phyloP scores from a whole-genome alignment of 495 filamentous ascomycete species.

The Talaromyces ruber region DNA sequence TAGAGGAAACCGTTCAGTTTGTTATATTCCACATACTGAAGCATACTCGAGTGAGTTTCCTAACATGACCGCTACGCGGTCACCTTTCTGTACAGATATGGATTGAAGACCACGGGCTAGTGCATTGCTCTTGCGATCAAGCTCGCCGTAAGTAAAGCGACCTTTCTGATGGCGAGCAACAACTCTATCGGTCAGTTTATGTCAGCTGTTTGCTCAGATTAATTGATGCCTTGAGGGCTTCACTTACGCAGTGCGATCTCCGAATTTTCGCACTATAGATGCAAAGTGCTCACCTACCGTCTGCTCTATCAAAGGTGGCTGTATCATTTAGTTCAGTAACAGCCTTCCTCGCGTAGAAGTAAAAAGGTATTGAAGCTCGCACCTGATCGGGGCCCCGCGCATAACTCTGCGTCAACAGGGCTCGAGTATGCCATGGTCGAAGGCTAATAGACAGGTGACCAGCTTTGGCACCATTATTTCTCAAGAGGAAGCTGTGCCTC shows the following conservation, averaged over 20 bases:
- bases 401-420: slow-evolving; percentile 38
- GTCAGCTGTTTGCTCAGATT: background rate
- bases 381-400: slow-evolving; percentile 36
- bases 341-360: background rate
- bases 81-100: slow-evolving; percentile 72
- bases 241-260: slow-evolving; percentile 66
- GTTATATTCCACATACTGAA: slow-evolving; percentile 35
- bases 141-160: slow-evolving; percentile 60
- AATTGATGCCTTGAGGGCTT: background rate
- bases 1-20: background rate
- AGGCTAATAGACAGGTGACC: background rate
- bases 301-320: slow-evolving; percentile 66
- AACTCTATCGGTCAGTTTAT: slow-evolving; percentile 37
- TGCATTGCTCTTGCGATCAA: slow-evolving; percentile 69
- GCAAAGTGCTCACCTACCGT: slow-evolving; percentile 81
- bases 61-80: slow-evolving; percentile 76
- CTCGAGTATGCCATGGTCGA: slow-evolving; percentile 11
- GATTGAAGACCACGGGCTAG: slow-evolving; percentile 66
- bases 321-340: background rate
- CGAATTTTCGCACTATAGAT: slow-evolving; percentile 57
- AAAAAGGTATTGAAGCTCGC: slow-evolving; percentile 3
- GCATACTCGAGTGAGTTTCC: slow-evolving; percentile 83
- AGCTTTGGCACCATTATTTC: background rate
- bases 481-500: background rate
- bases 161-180: slow-evolving; percentile 55